Percentiles rank a stretch among this genome's conserved stretches.
Evolutionary conservation across 106 monocot genomes (phyloP).

Genomic region (Phalaenopsis aphrodite): DNA sequence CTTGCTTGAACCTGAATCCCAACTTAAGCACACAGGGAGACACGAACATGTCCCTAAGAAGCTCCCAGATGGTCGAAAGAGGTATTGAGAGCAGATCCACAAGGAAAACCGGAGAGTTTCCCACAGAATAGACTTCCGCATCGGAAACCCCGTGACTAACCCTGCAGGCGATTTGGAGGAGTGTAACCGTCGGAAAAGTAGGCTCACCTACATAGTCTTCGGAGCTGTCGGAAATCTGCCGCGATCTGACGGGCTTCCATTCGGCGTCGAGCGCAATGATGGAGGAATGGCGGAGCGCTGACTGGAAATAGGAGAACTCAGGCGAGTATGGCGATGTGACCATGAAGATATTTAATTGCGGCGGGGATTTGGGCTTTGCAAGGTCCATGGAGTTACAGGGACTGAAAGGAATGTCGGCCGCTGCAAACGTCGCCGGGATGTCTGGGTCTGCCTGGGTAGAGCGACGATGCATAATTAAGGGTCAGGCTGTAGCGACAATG

Average conservation of each 20-base stretch:
- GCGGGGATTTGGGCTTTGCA: neutral
- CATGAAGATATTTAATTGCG: conserved; percentile 36
- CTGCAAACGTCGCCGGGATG: neutral
- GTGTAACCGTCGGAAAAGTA: conserved; percentile 59
- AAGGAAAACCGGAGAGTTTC: conserved; percentile 44
- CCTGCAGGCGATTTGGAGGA: conserved; percentile 92
- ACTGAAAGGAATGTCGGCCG: neutral
- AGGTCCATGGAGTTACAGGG: neutral
- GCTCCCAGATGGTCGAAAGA: conserved; percentile 32
- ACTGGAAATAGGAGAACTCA: conserved; percentile 38
- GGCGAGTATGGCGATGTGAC: conserved; percentile 46
- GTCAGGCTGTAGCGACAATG: too few species aligned
- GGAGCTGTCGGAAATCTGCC: neutral
- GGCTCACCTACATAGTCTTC: neutral
- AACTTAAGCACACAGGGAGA: conserved; percentile 56
- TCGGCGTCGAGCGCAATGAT: conserved; percentile 78
- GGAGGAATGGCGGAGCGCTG: conserved; percentile 43
- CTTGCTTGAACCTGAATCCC: conserved; percentile 95
- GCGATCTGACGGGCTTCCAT: conserved; percentile 58
- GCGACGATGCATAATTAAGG: too few species aligned
- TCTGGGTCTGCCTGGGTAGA: too few species aligned
- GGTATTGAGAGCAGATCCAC: conserved; percentile 70
- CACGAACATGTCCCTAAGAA: conserved; percentile 61
- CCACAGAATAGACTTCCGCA: neutral
- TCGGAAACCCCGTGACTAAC: neutral